Evolutionary conservation across 768 basidiomycete genomes (phyloP).

Genomic region (Boletus eberwhitei): DNA sequence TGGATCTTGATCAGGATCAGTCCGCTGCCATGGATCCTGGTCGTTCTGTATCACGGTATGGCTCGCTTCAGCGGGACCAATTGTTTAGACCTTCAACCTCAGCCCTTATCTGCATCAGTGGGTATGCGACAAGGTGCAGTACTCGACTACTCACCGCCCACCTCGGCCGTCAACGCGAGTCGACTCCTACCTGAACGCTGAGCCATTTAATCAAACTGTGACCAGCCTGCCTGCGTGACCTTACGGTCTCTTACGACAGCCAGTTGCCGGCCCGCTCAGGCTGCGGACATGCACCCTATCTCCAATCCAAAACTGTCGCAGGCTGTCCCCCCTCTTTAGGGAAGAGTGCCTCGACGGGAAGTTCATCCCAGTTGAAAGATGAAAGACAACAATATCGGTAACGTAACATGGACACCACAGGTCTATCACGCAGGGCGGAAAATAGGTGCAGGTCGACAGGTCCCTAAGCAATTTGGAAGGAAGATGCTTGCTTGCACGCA

Average conservation of each 20-base stretch:
- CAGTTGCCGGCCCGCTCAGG: constrained; percentile 11
- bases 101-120: neutral
- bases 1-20: constrained; percentile 19
- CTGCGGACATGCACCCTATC: constrained; percentile 17
- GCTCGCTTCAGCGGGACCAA: neutral
- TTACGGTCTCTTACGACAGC: constrained; percentile 24
- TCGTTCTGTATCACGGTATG: neutral
- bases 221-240: neutral
- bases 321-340: constrained; percentile 9
- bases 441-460: constrained; percentile 9
- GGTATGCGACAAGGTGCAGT: neutral
- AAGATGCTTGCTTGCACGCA: constrained; percentile 13
- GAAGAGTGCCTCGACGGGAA: constrained; percentile 16
- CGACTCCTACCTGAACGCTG: neutral
- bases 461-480: constrained; percentile 10
- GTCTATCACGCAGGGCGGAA: constrained; percentile 19
- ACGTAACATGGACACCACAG: constrained; percentile 27
- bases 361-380: constrained; percentile 5
- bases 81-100: neutral
- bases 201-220: neutral
- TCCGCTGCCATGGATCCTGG: neutral
- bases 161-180: neutral
- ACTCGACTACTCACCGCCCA: neutral
- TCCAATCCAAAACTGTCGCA: constrained; percentile 11
- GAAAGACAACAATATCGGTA: constrained; percentile 13